Conservation (phyloP, 176 grass and related monocot species). For the Sorghum bicolor region Sorghum_bicolor_NCBIv3 NC_012876.2:51497501-51498000, state of each 20-base stretch:
- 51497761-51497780: conserved; percentile 71
- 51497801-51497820: conserved; percentile 96
- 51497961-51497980: conserved; percentile 99
- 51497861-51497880: conserved; percentile 5
- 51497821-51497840: conserved; percentile 97
- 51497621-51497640: conserved; percentile 12
- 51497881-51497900: conserved; percentile 1
- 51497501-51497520: background rate
- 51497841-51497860: conserved; percentile 54
- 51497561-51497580: conserved; percentile 2
- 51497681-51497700: conserved; percentile 74
- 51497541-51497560: background rate
- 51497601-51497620: background rate
- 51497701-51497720: conserved; percentile 85
- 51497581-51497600: background rate
- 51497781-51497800: conserved; percentile 94
- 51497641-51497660: conserved; percentile 53
- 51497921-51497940: conserved; percentile 96
- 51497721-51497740: conserved; percentile 98
- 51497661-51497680: conserved; percentile 96
- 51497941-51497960: conserved; percentile 84
- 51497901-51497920: conserved; percentile 20
- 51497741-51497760: conserved; percentile 94
- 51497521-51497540: background rate
- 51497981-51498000: conserved; percentile 98